Percentiles rank a stretch among this genome's conserved stretches.
These are phyloP conservation scores for Fusarium annulatum DNA, from an alignment of 2,329 filamentous ascomycete genomes.

Conservation along the genomic window DNA sequence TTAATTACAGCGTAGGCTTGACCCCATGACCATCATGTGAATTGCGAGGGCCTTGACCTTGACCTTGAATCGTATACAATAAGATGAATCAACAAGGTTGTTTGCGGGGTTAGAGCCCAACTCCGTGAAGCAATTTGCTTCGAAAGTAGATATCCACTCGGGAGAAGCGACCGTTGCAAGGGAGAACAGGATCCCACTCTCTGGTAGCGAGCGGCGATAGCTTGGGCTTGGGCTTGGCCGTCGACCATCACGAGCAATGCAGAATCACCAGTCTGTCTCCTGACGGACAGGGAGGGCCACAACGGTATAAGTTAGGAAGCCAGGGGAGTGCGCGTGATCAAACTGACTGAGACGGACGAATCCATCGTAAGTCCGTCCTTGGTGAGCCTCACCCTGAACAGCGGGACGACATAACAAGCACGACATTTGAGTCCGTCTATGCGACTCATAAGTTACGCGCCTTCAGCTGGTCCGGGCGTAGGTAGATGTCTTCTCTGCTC, in stretches of 20 bases:
- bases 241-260: conserved; percentile 10
- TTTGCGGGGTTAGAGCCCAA: conserved; percentile 34
- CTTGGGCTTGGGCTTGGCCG: background rate
- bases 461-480: conserved; percentile 21
- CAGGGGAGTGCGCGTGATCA: conserved; percentile 19
- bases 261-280: conserved; percentile 27
- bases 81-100: conserved; percentile 32
- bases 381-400: conserved; percentile 17
- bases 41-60: conserved; percentile 23
- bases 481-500: conserved; percentile 14
- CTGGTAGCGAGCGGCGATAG: conserved; percentile 29
- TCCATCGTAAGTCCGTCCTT: background rate
- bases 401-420: conserved; percentile 12
- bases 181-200: conserved; percentile 10
- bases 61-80: conserved; percentile 14
- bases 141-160: conserved; percentile 22
- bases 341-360: conserved; percentile 15
- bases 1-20: conserved; percentile 11
- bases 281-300: conserved; percentile 16
- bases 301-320: conserved; percentile 9
- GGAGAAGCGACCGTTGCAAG: conserved; percentile 25
- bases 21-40: conserved; percentile 22
- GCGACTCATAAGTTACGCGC: conserved; percentile 9
- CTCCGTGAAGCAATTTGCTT: conserved; percentile 29
- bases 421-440: conserved; percentile 24